Evolutionary conservation across 2,329 filamentous ascomycete genomes (phyloP).

Genomic region (Sclerotinia borealis): DNA sequence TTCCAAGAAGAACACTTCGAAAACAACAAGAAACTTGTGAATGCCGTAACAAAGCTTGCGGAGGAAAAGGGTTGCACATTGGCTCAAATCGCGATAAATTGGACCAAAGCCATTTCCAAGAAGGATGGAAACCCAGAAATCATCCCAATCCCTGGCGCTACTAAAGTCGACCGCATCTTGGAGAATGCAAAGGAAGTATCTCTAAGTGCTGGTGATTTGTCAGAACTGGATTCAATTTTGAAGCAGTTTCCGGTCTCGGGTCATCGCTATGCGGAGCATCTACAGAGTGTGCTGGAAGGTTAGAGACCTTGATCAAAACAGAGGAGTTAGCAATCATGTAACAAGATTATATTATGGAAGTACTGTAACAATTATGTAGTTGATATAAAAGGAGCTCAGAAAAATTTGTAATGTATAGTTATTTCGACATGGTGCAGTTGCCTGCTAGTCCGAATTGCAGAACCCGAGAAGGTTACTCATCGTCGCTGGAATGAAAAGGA

Average conservation of each 20-base stretch:
- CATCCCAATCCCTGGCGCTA: slow-evolving; percentile 62
- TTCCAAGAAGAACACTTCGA: slow-evolving; percentile 59
- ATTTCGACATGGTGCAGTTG: slow-evolving; percentile 24
- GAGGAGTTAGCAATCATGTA: not conserved
- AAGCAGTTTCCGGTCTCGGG: slow-evolving; percentile 44
- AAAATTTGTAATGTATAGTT: slow-evolving; percentile 28
- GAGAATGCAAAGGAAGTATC: slow-evolving; percentile 53
- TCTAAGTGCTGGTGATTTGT: slow-evolving; percentile 45
- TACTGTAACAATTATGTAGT: not conserved
- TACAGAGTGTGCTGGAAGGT: not conserved
- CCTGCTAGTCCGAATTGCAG: slow-evolving; percentile 29
- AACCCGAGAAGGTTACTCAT: slow-evolving; percentile 29
- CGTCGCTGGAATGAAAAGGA: slow-evolving; percentile 13
- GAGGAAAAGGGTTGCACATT: slow-evolving; percentile 53
- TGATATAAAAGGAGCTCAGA: not conserved
- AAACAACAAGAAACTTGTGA: slow-evolving; percentile 57
- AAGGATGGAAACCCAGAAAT: slow-evolving; percentile 36
- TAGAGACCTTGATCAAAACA: not conserved
- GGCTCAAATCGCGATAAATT: slow-evolving; percentile 61
- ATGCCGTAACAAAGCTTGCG: slow-evolving; percentile 52
- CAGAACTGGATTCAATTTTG: slow-evolving; percentile 45
- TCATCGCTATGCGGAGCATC: slow-evolving; percentile 38
- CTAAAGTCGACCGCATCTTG: slow-evolving; percentile 47
- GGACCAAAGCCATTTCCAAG: slow-evolving; percentile 34
- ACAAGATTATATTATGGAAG: not conserved